Evolutionary conservation across 208 protist genomes (phyloP).

Genomic region (Blastocrithidia nonstop): DNA sequence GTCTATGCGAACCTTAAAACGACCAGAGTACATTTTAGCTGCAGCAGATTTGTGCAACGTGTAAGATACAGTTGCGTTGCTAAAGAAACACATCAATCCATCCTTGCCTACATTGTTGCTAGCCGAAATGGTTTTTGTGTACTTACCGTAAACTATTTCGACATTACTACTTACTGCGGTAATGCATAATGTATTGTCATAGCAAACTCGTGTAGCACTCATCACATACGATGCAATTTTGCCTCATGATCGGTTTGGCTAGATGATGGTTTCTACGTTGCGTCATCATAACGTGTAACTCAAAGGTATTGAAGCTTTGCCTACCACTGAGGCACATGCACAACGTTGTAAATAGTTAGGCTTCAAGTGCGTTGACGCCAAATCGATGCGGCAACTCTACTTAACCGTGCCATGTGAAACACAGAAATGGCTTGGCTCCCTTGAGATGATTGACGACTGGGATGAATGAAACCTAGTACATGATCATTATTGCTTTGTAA

Average conservation of each 20-base stretch:
- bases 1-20: conserved; percentile 14
- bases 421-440: conserved; percentile 43
- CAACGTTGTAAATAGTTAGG: conserved; percentile 50
- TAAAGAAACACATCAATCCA: conserved; percentile 24
- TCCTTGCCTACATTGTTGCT: conserved; percentile 62
- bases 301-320: conserved; percentile 54
- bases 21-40: conserved; percentile 36
- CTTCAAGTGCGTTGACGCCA: conserved; percentile 36
- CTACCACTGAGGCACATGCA: conserved; percentile 47
- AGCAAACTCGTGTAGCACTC: conserved; percentile 23
- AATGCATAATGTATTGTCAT: conserved; percentile 30
- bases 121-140: conserved; percentile 85
- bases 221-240: conserved; percentile 79
- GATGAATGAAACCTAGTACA: conserved; percentile 87
- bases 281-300: conserved; percentile 37
- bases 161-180: conserved; percentile 39
- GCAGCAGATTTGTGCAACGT: conserved; percentile 45
- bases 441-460: conserved; percentile 87
- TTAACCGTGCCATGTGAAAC: conserved; percentile 49
- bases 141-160: conserved; percentile 53
- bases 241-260: conserved; percentile 75
- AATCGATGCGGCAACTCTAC: conserved; percentile 69
- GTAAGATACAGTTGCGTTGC: conserved; percentile 14
- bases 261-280: conserved; percentile 79
- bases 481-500: conserved; percentile 84